These are phyloP conservation scores for sorghum (Sorghum bicolor) DNA, from an alignment of 176 grass and related monocot genomes.

Conservation along the genomic window DNA sequence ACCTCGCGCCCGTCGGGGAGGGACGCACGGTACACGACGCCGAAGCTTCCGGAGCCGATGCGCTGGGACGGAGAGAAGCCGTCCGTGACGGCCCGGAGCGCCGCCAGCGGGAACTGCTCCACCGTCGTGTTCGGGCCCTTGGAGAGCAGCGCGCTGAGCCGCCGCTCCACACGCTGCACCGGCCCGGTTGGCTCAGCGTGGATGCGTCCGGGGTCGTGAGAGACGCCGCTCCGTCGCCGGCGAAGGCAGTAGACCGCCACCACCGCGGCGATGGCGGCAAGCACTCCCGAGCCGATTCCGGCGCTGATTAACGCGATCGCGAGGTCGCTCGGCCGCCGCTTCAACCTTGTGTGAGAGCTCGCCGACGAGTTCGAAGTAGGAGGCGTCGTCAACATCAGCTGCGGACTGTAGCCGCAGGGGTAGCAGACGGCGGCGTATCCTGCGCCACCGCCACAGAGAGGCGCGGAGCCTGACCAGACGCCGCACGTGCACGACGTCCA, in stretches of 20 bases:
- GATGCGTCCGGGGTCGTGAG: constrained; percentile 49
- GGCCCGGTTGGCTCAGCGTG: constrained; percentile 32
- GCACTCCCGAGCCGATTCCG: constrained; percentile 28
- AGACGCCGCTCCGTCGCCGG: not conserved
- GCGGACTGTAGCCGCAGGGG: constrained; percentile 42
- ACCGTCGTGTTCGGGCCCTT: constrained; percentile 83
- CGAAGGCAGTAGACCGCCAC: not conserved
- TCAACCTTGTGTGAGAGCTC: not conserved
- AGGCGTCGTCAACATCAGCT: not conserved
- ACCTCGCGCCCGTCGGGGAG: constrained; percentile 74
- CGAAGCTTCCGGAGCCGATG: constrained; percentile 91
- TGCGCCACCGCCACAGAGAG: not conserved
- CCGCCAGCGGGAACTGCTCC: constrained; percentile 68
- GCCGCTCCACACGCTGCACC: constrained; percentile 43
- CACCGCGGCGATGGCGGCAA: not conserved
- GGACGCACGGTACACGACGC: constrained; percentile 67
- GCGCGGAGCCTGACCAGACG: constrained; percentile 61
- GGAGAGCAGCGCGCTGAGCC: constrained; percentile 53
- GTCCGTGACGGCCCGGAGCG: constrained; percentile 50
- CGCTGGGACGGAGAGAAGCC: constrained; percentile 53
- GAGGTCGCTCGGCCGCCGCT: constrained; percentile 21
- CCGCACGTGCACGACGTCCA: constrained; percentile 54
- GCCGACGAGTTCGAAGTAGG: constrained; percentile 22
- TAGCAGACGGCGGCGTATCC: constrained; percentile 48
- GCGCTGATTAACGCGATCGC: constrained; percentile 34